A percentile compares a stretch with the other conserved stretches of the same genome.
phyloP scores from a whole-genome alignment of 139 green algal species.

The Volvox reticuliferus region DNA sequence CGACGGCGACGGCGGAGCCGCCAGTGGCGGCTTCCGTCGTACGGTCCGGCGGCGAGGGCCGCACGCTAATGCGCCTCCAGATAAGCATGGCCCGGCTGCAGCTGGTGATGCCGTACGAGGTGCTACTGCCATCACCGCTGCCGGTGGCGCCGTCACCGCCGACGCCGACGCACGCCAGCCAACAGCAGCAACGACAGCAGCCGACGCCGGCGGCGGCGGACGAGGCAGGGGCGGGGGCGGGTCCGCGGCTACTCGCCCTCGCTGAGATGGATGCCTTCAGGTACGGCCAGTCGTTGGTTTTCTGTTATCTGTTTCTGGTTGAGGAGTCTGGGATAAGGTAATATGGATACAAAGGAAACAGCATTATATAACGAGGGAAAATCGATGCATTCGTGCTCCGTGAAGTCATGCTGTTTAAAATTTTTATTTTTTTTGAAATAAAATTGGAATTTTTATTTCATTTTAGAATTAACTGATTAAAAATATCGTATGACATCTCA shows the following conservation, averaged over 20 bases:
- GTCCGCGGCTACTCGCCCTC: background rate
- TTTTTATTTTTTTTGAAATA: too few species aligned
- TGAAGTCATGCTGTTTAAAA: too few species aligned
- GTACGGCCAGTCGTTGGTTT: background rate
- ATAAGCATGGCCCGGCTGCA: slow-evolving; percentile 25
- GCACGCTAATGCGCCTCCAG: slow-evolving; percentile 16
- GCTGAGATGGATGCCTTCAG: slow-evolving; percentile 73
- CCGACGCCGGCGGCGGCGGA: background rate
- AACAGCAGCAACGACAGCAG: slow-evolving; percentile 27
- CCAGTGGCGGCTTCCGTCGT: background rate
- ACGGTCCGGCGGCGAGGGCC: slow-evolving; percentile 9
- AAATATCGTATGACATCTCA: too few species aligned
- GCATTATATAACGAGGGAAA: too few species aligned
- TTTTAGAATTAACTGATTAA: too few species aligned
- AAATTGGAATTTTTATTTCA: too few species aligned
- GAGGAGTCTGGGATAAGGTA: too few species aligned
- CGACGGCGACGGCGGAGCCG: background rate
- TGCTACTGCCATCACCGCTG: background rate
- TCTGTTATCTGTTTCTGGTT: background rate
- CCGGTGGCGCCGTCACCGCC: background rate
- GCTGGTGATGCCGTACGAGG: slow-evolving; percentile 55
- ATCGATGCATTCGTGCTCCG: too few species aligned
- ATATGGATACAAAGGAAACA: too few species aligned
- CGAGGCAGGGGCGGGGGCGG: background rate
- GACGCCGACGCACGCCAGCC: background rate